Conservation (phyloP, 164 flowering plant species). For the Echeveria elegans region DNA sequence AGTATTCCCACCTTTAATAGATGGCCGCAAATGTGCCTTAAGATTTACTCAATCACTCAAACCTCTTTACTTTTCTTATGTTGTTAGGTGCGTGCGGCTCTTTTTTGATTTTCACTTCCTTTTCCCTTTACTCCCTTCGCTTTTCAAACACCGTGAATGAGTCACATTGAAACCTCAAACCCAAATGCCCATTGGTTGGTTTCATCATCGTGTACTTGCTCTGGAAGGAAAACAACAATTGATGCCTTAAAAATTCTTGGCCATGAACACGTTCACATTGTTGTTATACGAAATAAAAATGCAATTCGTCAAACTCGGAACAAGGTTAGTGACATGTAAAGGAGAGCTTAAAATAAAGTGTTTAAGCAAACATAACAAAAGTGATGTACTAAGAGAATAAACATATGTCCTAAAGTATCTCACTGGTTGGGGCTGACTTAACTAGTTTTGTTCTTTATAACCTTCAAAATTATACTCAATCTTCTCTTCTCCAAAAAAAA, state of each 20-base stretch:
- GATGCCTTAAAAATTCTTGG: background rate
- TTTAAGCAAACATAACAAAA: background rate
- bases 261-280: background rate
- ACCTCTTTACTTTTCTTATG: background rate
- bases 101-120: background rate
- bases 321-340: background rate
- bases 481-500: background rate
- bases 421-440: background rate
- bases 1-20: background rate
- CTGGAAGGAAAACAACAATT: background rate
- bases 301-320: background rate
- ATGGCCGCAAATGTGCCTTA: conserved; percentile 4
- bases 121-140: background rate
- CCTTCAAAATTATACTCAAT: conserved; percentile 2
- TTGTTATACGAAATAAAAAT: background rate
- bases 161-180: conserved; percentile 1
- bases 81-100: conserved; percentile 4
- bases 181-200: no score
- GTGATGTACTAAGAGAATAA: background rate
- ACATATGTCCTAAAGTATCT: conserved; percentile 1
- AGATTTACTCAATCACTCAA: background rate
- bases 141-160: background rate
- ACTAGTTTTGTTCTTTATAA: background rate
- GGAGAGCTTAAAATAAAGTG: background rate
- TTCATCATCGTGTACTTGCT: background rate